These are phyloP conservation scores for Artomyces pyxidatus DNA, from an alignment of 768 basidiomycete species.

Conservation along the genomic window DNA sequence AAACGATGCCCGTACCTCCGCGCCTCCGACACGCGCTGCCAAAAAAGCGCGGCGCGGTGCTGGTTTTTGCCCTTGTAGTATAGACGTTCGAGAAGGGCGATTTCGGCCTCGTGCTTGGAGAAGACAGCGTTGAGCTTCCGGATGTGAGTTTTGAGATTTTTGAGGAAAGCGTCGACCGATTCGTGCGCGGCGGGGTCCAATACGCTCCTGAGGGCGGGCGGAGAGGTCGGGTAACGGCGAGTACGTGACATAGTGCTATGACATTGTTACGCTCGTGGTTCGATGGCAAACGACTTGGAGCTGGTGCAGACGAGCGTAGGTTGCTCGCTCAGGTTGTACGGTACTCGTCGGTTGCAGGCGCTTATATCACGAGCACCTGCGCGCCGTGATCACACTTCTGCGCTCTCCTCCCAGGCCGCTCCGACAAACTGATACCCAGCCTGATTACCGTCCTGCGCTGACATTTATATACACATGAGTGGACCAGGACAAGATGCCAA, in stretches of 20 bases:
- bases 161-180: conserved; percentile 48
- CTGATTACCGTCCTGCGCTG: not conserved
- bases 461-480: conserved; percentile 30
- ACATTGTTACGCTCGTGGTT: not conserved
- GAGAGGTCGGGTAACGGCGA: not conserved
- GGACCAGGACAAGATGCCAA: conserved; percentile 75
- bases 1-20: conserved; percentile 40
- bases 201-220: too few species aligned
- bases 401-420: not conserved
- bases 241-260: not conserved
- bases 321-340: too few species aligned
- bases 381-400: not conserved
- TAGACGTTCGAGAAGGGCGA: conserved; percentile 53
- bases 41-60: conserved; percentile 61
- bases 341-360: too few species aligned
- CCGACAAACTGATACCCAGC: too few species aligned
- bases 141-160: conserved; percentile 47
- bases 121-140: conserved; percentile 43
- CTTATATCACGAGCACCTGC: not conserved
- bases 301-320: too few species aligned
- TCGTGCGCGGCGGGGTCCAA: conserved; percentile 22
- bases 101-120: conserved; percentile 38
- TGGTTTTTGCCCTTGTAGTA: conserved; percentile 82
- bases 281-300: not conserved
- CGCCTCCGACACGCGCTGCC: conserved; percentile 56